These are phyloP conservation scores for Rutstroemia sp. DNA, from an alignment of 2,329 filamentous ascomycete species.

Conservation along the genomic window DNA sequence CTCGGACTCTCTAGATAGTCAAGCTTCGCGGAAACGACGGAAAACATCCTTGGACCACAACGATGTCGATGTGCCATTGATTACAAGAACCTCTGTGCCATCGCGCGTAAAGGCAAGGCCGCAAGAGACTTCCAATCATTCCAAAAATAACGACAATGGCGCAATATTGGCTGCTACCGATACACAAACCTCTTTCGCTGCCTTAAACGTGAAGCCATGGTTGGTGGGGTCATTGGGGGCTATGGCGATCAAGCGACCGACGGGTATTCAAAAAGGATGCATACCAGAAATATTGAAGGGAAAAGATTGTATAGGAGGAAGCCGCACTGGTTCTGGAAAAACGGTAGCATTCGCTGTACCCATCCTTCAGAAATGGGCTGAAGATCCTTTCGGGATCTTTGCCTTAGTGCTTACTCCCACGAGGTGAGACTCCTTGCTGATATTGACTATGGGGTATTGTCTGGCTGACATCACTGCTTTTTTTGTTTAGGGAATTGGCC, in stretches of 20 bases:
- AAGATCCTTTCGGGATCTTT: conserved; percentile 88
- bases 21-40: conserved; percentile 27
- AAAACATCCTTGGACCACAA: conserved; percentile 18
- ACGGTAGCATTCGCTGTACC: conserved; percentile 93
- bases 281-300: conserved; percentile 91
- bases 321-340: conserved; percentile 92
- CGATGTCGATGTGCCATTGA: conserved; percentile 14
- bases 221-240: conserved; percentile 69
- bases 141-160: conserved; percentile 9
- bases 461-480: conserved; percentile 12
- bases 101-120: conserved; percentile 24
- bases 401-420: conserved; percentile 85
- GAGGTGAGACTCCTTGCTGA: conserved; percentile 38
- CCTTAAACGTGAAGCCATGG: conserved; percentile 74
- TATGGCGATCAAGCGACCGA: conserved; percentile 81
- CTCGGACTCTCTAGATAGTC: conserved; percentile 29
- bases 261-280: conserved; percentile 84
- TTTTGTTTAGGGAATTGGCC: conserved; percentile 63
- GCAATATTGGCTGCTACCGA: conserved; percentile 45
- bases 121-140: background rate
- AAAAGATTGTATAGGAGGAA: conserved; percentile 89
- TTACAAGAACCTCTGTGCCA: conserved; percentile 20
- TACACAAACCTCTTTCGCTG: conserved; percentile 59
- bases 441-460: background rate
- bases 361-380: conserved; percentile 87